Base-by-base conservation (phyloP, 1,284 basidiomycete species). In the Ganoderma lucidum region DNA sequence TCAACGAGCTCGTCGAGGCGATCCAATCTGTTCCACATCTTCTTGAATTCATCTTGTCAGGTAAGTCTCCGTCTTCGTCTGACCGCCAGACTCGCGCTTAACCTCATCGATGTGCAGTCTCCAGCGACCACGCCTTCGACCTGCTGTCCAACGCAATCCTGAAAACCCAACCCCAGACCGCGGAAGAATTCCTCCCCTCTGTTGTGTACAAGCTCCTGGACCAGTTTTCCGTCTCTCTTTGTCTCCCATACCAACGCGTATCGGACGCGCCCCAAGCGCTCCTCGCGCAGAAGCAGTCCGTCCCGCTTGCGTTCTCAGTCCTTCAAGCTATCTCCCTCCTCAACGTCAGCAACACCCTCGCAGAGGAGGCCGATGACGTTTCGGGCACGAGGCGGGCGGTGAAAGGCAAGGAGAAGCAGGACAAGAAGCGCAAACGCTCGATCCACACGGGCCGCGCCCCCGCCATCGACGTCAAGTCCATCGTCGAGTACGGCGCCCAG, bases 131-230 rank as follows among this genome's bases (percentile, higher is more conserved):
- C 9, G 48, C 9, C 19, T 37, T 60, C 12, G 37, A 37, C 23
- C 35, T 23, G 1, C 10, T 60, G 19, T 60, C 37, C 23, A 35
- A 39, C 58, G 19, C 39, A 60, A 37, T 60, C 19, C 14, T 60
- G 8, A 30, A 55, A 55, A 17, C 10, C 12, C 6, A 5, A 37
- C 71, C 71, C 6, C 35, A 23, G 12, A 41, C 35, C 2, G 58
- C 69, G 6, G 64, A 63, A 5, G 39, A 35, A 4, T 72, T 64
- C 37, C 39, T 41, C 8, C 10, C 56, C 3, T 75, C 72, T 14
- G 15, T 66, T 3, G 41, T 83, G 48, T 74, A 77, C 32, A 70
- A 81, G 45, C 78, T 90, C 74, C 83, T 85, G 71, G 45, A 53
- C 37, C 66, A 58, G 53, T 55, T 55, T 28, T 55, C 53, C 53